A percentile compares a stretch with the other conserved stretches of the same genome.
Evolutionary conservation across 371 early-diverging fungal genomes (phyloP).

Genomic region (Rozella allomycis): DNA sequence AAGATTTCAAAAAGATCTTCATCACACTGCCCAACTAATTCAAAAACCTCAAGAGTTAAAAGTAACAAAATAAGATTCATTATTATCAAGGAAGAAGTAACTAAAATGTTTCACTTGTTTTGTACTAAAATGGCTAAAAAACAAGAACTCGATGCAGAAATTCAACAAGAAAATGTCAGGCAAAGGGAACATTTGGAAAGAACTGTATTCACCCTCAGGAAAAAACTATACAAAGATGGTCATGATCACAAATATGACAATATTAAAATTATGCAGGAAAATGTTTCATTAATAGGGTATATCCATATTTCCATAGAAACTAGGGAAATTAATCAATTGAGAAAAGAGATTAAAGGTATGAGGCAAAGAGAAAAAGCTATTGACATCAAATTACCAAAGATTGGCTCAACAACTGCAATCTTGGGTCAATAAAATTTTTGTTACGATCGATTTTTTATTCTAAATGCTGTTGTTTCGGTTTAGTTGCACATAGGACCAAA

Average conservation of each 20-base stretch:
- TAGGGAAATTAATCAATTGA: no score
- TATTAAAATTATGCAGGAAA: constrained; percentile 25
- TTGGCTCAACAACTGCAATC: no score
- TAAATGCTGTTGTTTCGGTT: no score
- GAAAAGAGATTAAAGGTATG: no score
- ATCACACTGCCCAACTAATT: constrained; percentile 16
- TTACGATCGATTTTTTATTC: no score
- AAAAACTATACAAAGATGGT: constrained; percentile 21
- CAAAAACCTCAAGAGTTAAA: constrained; percentile 24
- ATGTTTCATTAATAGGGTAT: constrained; percentile 20
- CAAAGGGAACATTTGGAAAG: constrained; percentile 27
- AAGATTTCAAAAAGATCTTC: constrained; percentile 24
- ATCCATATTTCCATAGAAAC: no score
- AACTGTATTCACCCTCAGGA: constrained; percentile 19
- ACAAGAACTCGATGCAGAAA: background rate
- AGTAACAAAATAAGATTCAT: constrained; percentile 3
- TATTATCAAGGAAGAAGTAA: background rate
- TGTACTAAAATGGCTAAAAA: background rate
- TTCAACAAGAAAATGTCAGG: constrained; percentile 20
- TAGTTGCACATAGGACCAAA: no score
- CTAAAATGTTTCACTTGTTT: constrained; percentile 2
- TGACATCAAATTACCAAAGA: no score
- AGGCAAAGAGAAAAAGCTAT: no score
- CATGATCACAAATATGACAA: constrained; percentile 18
- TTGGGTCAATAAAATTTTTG: no score